Conservation (phyloP, 331 rosid species). For the Quercus lobata region DNA sequence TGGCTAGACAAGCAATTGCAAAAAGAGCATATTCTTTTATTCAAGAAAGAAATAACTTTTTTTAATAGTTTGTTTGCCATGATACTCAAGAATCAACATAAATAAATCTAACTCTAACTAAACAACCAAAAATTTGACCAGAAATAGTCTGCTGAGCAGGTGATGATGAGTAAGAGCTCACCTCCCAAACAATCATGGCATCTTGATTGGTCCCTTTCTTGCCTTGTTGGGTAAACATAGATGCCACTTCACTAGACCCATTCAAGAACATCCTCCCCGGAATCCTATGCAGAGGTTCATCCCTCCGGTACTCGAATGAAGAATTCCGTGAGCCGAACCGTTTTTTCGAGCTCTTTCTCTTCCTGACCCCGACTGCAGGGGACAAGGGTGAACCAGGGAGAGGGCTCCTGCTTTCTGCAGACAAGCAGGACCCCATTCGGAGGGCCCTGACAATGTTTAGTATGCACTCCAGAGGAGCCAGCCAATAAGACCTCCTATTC, state of each 20-base stretch:
- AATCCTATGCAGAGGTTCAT: slow-evolving; percentile 63
- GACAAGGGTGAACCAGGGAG: slow-evolving; percentile 53
- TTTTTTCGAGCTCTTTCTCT: slow-evolving; percentile 39
- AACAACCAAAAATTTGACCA: neutral
- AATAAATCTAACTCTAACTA: neutral
- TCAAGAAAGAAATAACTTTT: neutral
- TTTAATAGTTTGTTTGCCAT: neutral
- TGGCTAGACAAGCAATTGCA: neutral
- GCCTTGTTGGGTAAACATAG: slow-evolving; percentile 93
- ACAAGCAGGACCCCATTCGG: slow-evolving; percentile 99
- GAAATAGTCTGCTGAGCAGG: no score
- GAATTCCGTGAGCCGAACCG: slow-evolving; percentile 50
- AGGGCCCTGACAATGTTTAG: slow-evolving; percentile 75
- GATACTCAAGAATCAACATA: neutral
- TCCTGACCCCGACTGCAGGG: slow-evolving; percentile 25
- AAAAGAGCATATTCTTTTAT: neutral
- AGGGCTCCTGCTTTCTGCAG: slow-evolving; percentile 95
- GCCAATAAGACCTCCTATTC: slow-evolving; percentile 31
- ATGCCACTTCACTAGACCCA: slow-evolving; percentile 69
- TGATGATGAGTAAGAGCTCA: slow-evolving; percentile 19
- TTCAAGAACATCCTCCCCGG: slow-evolving; percentile 75
- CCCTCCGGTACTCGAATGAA: slow-evolving; percentile 71
- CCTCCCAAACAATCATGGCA: slow-evolving; percentile 99
- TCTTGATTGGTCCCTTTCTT: slow-evolving; percentile 97
- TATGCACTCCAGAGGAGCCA: slow-evolving; percentile 81